These are phyloP conservation scores for Oryza rufipogon DNA, from an alignment of 176 grass and related monocot species.

Conservation along the genomic window DNA sequence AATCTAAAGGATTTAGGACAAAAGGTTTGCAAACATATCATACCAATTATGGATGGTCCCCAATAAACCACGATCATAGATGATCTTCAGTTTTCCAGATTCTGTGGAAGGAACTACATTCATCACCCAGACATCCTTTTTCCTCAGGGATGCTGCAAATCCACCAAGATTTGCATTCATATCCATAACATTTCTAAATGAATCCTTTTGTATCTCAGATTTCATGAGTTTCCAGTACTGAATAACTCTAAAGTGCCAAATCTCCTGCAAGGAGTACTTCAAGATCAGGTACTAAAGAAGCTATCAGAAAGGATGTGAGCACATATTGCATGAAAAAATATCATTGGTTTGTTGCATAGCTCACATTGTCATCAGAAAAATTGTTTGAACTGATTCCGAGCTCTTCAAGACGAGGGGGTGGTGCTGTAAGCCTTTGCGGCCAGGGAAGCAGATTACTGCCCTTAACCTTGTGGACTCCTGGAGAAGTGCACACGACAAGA, in stretches of 20 bases:
- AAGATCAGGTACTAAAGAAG: conserved; percentile 7
- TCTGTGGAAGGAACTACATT: conserved; percentile 62
- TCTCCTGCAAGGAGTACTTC: conserved; percentile 49
- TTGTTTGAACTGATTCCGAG: conserved; percentile 55
- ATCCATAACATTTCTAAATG: conserved; percentile 80
- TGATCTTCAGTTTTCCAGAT: conserved; percentile 75
- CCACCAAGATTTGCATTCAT: conserved; percentile 78
- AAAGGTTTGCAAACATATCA: conserved; percentile 19
- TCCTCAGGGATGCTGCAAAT: conserved; percentile 73
- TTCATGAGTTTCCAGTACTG: conserved; percentile 81
- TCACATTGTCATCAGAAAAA: conserved; percentile 65
- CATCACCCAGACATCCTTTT: conserved; percentile 82
- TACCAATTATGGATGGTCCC: conserved; percentile 76
- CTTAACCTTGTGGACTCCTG: conserved; percentile 62
- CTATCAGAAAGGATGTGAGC: background rate
- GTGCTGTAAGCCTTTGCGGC: conserved; percentile 70
- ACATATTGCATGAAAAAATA: conserved; percentile 8
- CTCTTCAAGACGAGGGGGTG: conserved; percentile 68
- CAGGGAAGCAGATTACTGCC: conserved; percentile 65
- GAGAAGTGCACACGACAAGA: conserved; percentile 10
- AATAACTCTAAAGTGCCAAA: conserved; percentile 68
- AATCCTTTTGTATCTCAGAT: conserved; percentile 58
- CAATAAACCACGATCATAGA: conserved; percentile 82
- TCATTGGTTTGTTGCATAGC: background rate
- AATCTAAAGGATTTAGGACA: background rate